Evolutionary conservation across 768 basidiomycete species (phyloP), one percentile per base, ranked within the genome.

Genomic region (Tricholoma bakamatsutake): DNA sequence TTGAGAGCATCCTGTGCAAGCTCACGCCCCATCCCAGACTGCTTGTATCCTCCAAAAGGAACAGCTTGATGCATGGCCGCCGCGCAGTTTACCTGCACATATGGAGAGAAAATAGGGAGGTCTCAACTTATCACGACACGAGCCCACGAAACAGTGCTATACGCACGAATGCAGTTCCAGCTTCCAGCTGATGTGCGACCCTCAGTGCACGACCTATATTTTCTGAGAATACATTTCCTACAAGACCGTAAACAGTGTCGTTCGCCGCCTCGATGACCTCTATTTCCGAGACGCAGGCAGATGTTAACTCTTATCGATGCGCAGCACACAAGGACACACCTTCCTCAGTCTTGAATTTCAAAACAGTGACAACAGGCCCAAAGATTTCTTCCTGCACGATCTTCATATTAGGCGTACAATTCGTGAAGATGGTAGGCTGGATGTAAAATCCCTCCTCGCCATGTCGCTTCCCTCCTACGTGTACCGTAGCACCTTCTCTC

Each of bases 11-110:
- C 88, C 58, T 89, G 84, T 30, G 90, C 91, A 39, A 87, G 67
- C 68, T 93, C 91, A 30, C 88, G 79, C 17, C 91, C 91, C 18
- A 91, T 84, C 57, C 90, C 90, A 35, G 82, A 84, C 64, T 87
- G 82, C 76, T 92, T 94, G 78, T 78, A 93, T 8, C 92, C 92
- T 58, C 92, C 92, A 65, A 93, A 93, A 0, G 92, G 89, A 17
- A 90, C 76, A 61, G 76, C 67, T 37, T 71, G 80, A 81, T 42
- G 40, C 5, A 9, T 4, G 1, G 24, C 21, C 31, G 31, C 45
- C 24, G 42, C 6, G 24, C 24, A 57, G 42, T 37, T 18, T n/a
- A 37, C 27, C 51, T 12, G 40, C n/a, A n/a, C n/a, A n/a, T n/a
- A n/a, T n/a, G n/a, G n/a, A n/a, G n/a, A n/a, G n/a, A n/a, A n/a